phyloP scores from a whole-genome alignment of 371 early-diverging fungal species.

The Blakeslea trispora region DNA sequence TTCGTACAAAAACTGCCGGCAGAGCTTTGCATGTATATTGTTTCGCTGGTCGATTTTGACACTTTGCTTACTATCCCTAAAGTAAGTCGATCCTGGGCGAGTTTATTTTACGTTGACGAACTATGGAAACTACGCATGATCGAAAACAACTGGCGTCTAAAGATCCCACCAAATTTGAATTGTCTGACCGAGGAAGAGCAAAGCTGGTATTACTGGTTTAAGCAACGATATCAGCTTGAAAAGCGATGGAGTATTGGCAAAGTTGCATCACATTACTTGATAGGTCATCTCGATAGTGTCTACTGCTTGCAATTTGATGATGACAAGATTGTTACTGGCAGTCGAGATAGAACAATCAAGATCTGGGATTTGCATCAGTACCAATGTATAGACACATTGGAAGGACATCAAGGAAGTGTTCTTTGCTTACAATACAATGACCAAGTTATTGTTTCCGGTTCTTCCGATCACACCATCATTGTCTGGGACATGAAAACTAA shows the following conservation, averaged over 20 bases:
- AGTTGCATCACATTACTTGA: slow-evolving; percentile 34
- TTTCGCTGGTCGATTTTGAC: slow-evolving; percentile 29
- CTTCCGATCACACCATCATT: slow-evolving; percentile 86
- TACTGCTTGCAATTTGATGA: slow-evolving; percentile 93
- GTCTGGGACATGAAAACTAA: slow-evolving; percentile 80
- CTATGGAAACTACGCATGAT: slow-evolving; percentile 20
- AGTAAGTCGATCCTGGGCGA: slow-evolving; percentile 22
- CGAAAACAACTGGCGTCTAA: slow-evolving; percentile 24
- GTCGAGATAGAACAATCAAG: slow-evolving; percentile 86
- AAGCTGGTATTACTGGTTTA: slow-evolving; percentile 36
- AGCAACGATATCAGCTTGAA: slow-evolving; percentile 32
- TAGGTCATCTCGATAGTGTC: slow-evolving; percentile 90
- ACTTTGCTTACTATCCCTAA: slow-evolving; percentile 20
- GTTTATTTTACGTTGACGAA: slow-evolving; percentile 26
- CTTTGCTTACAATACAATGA: slow-evolving; percentile 87
- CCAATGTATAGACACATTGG: slow-evolving; percentile 69
- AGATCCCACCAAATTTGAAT: slow-evolving; percentile 11
- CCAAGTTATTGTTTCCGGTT: slow-evolving; percentile 84
- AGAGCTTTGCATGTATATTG: slow-evolving; percentile 30
- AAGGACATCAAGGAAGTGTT: slow-evolving; percentile 89
- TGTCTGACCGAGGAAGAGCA: slow-evolving; percentile 20
- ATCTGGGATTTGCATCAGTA: slow-evolving; percentile 68
- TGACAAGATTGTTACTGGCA: slow-evolving; percentile 85
- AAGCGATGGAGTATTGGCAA: slow-evolving; percentile 41
- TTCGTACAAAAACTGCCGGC: slow-evolving; percentile 26